phyloP scores from a whole-genome alignment of 2,329 filamentous ascomycete species.

The Ceratocystis variospora region DNA sequence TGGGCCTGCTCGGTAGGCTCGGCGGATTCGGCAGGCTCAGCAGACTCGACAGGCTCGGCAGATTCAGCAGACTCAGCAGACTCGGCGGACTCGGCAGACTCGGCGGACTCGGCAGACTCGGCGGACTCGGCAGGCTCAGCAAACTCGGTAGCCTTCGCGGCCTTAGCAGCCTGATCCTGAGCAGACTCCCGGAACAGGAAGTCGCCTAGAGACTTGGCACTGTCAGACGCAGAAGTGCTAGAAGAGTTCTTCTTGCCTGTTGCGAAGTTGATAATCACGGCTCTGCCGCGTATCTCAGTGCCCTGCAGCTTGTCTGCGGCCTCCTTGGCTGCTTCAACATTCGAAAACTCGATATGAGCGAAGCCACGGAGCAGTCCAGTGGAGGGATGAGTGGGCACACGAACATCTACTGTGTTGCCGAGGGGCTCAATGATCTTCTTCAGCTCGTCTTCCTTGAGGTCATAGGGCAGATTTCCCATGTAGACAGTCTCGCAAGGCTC shows the following conservation, averaged over 20 bases:
- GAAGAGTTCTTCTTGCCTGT: slow-evolving; percentile 11
- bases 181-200: background rate
- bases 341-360: slow-evolving; percentile 66
- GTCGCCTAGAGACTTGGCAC: background rate
- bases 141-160: background rate
- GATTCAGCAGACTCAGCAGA: background rate
- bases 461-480: slow-evolving; percentile 75
- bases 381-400: slow-evolving; percentile 67
- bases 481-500: slow-evolving; percentile 43
- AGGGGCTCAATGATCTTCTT: slow-evolving; percentile 63
- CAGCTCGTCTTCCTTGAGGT: slow-evolving; percentile 71
- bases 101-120: background rate
- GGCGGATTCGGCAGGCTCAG: background rate
- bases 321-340: slow-evolving; percentile 48
- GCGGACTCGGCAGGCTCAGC: background rate
- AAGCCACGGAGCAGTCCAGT: slow-evolving; percentile 74
- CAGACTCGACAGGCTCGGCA: background rate
- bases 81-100: background rate
- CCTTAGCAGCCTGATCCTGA: background rate
- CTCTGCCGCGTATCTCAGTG: slow-evolving; percentile 50
- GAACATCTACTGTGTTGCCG: slow-evolving; percentile 57
- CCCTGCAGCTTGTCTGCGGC: slow-evolving; percentile 43
- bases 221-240: background rate
- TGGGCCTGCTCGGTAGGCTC: background rate
- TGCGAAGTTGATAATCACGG: slow-evolving; percentile 52